Percentiles rank a stretch among this genome's conserved stretches.
Conservation (phyloP, 768 basidiomycete species). For the Amyloporia xantha region DNA sequence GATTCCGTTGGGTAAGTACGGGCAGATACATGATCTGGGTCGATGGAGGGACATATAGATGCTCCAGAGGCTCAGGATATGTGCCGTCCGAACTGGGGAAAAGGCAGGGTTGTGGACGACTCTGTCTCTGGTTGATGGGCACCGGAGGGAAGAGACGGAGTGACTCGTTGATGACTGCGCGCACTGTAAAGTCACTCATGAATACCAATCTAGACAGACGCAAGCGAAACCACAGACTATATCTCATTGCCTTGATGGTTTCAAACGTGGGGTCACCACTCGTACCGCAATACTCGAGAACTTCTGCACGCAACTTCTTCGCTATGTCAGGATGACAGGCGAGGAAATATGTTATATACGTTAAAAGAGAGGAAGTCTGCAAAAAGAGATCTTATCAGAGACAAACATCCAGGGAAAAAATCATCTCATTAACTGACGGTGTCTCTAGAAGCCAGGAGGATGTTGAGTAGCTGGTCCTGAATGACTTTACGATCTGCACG, state of each 20-base stretch:
- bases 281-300: conserved; percentile 47
- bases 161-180: conserved; percentile 63
- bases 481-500: conserved; percentile 60
- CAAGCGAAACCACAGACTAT: conserved; percentile 39
- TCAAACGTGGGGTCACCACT: conserved; percentile 46
- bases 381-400: too few relatives aligned
- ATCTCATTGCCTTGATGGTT: conserved; percentile 52
- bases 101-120: conserved; percentile 39
- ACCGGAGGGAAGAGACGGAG: conserved; percentile 40
- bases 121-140: conserved; percentile 63
- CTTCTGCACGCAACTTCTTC: conserved; percentile 49
- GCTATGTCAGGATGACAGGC: conserved; percentile 55
- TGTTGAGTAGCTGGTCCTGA: conserved; percentile 71
- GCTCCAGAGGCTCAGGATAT: conserved; percentile 28
- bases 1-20: conserved; percentile 60
- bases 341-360: conserved; percentile 65
- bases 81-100: conserved; percentile 49
- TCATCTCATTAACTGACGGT: too few relatives aligned
- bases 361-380: conserved; percentile 56
- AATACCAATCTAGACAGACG: too few relatives aligned
- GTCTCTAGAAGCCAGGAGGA: conserved; percentile 72
- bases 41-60: conserved; percentile 52
- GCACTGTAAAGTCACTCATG: too few relatives aligned
- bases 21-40: conserved; percentile 56
- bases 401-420: too few relatives aligned